Conservation (phyloP, 805 yeast genomes). For the Lachancea kluyveri region DNA sequence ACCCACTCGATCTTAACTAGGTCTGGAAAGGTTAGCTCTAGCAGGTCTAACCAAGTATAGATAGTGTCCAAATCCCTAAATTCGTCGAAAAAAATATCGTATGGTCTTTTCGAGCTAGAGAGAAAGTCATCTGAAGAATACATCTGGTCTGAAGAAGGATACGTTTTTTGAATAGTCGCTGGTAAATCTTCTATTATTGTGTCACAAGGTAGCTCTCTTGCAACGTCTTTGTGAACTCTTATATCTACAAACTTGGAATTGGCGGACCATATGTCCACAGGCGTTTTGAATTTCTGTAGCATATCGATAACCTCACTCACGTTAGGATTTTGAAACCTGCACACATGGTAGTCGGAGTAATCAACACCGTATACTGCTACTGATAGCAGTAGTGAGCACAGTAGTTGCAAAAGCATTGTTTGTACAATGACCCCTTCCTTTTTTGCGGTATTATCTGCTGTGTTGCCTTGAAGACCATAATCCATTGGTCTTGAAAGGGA, state of each 20-base stretch:
- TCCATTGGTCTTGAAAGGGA: too few species aligned
- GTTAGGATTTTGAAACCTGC: constrained; percentile 16
- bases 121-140: constrained; percentile 4
- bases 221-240: constrained; percentile 18
- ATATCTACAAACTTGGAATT: constrained; percentile 43
- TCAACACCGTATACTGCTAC: too few species aligned
- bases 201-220: constrained; percentile 21
- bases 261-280: constrained; percentile 45
- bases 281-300: constrained; percentile 1
- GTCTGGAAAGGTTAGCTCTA: constrained; percentile 58
- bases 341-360: constrained; percentile 20
- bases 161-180: constrained; percentile 49
- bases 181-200: constrained; percentile 52
- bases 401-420: too few species aligned
- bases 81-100: constrained; percentile 61
- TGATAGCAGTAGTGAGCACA: too few species aligned
- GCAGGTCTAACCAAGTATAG: constrained; percentile 61
- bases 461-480: too few species aligned
- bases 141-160: constrained; percentile 28
- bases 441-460: too few species aligned
- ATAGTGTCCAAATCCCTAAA: constrained; percentile 65
- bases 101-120: constrained; percentile 12
- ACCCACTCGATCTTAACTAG: constrained; percentile 57
- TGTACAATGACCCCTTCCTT: too few species aligned
- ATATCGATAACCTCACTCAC: constrained; percentile 1